Evolutionary conservation across 164 flowering plant genomes (phyloP).

Genomic region (Stephania yunnanensis): DNA sequence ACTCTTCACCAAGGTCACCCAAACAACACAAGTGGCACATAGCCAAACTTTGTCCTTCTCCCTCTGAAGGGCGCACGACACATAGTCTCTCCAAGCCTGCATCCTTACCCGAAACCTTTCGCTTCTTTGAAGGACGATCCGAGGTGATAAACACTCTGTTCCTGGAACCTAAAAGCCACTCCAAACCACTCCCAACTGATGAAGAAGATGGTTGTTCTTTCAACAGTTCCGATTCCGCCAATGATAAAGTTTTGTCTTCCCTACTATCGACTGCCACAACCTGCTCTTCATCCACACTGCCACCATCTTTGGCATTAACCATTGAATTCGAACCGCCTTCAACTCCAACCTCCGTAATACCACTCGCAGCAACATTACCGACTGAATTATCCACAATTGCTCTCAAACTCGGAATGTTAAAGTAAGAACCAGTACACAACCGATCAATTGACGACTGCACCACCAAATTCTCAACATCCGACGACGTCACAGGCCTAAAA

Average conservation of each 20-base stretch:
- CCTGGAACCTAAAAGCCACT: conserved; percentile 73
- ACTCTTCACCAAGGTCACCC: conserved; percentile 34
- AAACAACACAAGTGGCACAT: conserved; percentile 65
- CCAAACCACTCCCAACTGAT: conserved; percentile 27
- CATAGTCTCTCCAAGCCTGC: conserved; percentile 71
- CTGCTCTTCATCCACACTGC: conserved; percentile 7
- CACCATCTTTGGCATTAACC: conserved; percentile 9
- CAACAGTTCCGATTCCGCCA: conserved; percentile 2
- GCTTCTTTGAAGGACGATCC: conserved; percentile 79
- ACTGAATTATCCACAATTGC: conserved; percentile 13
- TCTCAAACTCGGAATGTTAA: conserved; percentile 34
- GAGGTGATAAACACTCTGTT: conserved; percentile 55
- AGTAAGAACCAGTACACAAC: conserved; percentile 28
- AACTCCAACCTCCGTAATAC: not conserved
- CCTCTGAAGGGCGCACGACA: conserved; percentile 41
- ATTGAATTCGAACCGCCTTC: conserved; percentile 7
- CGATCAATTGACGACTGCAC: conserved; percentile 18
- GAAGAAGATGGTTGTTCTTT: conserved; percentile 13
- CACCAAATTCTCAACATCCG: conserved; percentile 51
- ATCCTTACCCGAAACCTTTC: conserved; percentile 66
- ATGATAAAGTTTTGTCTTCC: conserved; percentile 11
- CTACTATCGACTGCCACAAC: conserved; percentile 24
- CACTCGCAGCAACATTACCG: not conserved
- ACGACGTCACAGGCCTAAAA: conserved; percentile 52
- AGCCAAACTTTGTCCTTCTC: conserved; percentile 34